These are phyloP conservation scores for Neoarthrinium moseri DNA, from an alignment of 2,329 filamentous ascomycete genomes.

Conservation along the genomic window DNA sequence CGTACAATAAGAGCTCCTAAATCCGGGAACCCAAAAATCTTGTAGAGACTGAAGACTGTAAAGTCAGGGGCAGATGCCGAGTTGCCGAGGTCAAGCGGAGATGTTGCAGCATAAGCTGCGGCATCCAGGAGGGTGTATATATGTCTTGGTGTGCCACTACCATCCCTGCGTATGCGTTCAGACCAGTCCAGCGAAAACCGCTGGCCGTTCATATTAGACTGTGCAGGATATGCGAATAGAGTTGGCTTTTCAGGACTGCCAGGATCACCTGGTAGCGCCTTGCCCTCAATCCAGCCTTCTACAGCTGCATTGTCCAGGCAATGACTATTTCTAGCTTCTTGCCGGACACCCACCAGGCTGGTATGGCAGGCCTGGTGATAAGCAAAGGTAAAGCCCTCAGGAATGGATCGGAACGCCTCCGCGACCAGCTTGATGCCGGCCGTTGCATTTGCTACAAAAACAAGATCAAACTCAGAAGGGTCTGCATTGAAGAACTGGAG, in stretches of 20 bases:
- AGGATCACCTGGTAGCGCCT: constrained; percentile 26
- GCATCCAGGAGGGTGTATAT: constrained; percentile 78
- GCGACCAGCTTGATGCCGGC: constrained; percentile 63
- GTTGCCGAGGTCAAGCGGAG: constrained; percentile 69
- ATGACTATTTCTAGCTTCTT: constrained; percentile 61
- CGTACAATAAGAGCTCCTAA: constrained; percentile 82
- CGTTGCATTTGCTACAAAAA: constrained; percentile 63
- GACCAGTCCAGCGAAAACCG: constrained; percentile 74
- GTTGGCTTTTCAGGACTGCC: constrained; percentile 24
- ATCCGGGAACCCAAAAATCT: constrained; percentile 97
- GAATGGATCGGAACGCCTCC: constrained; percentile 69
- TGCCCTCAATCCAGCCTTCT: constrained; percentile 58
- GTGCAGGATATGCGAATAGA: constrained; percentile 79
- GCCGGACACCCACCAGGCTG: constrained; percentile 78
- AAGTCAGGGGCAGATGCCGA: constrained; percentile 72
- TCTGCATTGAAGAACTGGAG: constrained; percentile 79
- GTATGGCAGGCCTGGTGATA: constrained; percentile 88
- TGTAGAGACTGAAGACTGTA: constrained; percentile 84
- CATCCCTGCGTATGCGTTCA: constrained; percentile 38
- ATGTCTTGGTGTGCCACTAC: constrained; percentile 19
- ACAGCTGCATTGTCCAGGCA: constrained; percentile 70
- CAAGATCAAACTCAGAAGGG: constrained; percentile 77
- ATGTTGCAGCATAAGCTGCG: constrained; percentile 76
- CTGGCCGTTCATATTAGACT: constrained; percentile 89
- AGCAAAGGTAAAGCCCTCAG: constrained; percentile 74